A percentile compares a stretch with the other conserved stretches of the same genome.
These are phyloP conservation scores for Torulaspora microellipsoides DNA, from an alignment of 805 yeast genomes.

Conservation along the genomic window DNA sequence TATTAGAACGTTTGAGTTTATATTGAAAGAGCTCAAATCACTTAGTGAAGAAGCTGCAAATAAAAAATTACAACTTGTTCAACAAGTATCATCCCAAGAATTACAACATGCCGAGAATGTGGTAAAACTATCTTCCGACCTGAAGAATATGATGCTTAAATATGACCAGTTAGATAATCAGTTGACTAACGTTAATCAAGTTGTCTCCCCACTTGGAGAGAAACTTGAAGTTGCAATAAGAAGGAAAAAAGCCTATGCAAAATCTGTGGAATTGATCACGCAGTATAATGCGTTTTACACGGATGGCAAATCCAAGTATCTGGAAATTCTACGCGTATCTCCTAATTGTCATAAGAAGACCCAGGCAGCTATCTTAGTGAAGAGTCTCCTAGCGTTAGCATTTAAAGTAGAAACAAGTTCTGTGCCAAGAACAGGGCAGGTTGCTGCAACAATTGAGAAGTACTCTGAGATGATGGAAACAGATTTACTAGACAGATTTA, in stretches of 20 bases:
- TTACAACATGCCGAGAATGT: slow-evolving; percentile 65
- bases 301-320: slow-evolving; percentile 42
- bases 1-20: slow-evolving; percentile 86
- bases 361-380: slow-evolving; percentile 61
- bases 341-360: slow-evolving; percentile 49
- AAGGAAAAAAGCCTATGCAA: slow-evolving; percentile 67
- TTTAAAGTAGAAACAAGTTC: slow-evolving; percentile 56
- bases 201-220: slow-evolving; percentile 66
- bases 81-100: slow-evolving; percentile 57
- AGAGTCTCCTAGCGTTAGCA: slow-evolving; percentile 60
- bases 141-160: slow-evolving; percentile 20
- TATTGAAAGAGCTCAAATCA: slow-evolving; percentile 63
- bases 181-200: slow-evolving; percentile 47
- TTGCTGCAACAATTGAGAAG: slow-evolving; percentile 49
- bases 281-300: slow-evolving; percentile 74
- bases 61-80: slow-evolving; percentile 48
- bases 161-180: slow-evolving; percentile 29
- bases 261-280: slow-evolving; percentile 66
- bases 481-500: slow-evolving; percentile 63
- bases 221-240: slow-evolving; percentile 61
- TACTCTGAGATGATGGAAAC: slow-evolving; percentile 76
- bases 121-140: slow-evolving; percentile 34
- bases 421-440: slow-evolving; percentile 39
- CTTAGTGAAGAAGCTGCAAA: slow-evolving; percentile 52
- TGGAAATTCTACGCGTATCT: slow-evolving; percentile 52